Base-by-base conservation (phyloP, 2,329 filamentous ascomycete species). In the Fusarium sterilihyphosum region DNA sequence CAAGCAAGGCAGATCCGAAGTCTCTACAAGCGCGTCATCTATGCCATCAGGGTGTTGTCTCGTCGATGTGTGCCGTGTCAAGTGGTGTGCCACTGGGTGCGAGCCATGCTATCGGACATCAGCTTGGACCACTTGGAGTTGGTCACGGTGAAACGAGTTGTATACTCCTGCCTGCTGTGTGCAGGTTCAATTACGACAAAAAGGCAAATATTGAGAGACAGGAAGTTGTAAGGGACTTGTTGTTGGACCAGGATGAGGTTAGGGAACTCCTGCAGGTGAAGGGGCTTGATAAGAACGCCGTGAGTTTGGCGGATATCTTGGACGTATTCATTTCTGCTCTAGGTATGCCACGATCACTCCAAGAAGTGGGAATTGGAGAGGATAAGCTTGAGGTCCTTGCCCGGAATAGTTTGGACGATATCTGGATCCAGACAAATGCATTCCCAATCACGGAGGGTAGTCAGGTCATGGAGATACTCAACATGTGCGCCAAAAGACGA, bases 81-180 rank as follows among this genome's bases (percentile, higher is more conserved):
- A 76, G 73, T 20, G 72, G 84, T 84, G 65, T 85, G 63, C 80
- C 85, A n/a, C 70, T 88, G 40, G 87, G 85, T 3, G 85, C 84
- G 8, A 86, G 86, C 71, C 86, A 89, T 73, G 87, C 85, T 1
- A 88, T 89, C 66, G 86, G 86, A 8, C 86, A 88, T 75, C 86
- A 87, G 76, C 82, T 89, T 1, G 87, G 87, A 0, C 88, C 88
- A 0, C 78, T 88, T 7, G 89, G 89, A 0, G 89, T 91, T 5
- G 86, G 87, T 0, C 89, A 92, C 75, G 89, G 89, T 17, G 88
- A 90, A 78, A 91, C 89, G 0, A 73, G 71, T 16, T 73, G 71
- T 16, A 73, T 74, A 26, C 35, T 91, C 86, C 76, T 86, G 88
- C 52, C 82, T 89, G 63, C 82, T 87, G 41, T 91, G 11, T 87